Conservation (phyloP, 139 green algal species). For the Chlamydomonas incerta region DNA sequence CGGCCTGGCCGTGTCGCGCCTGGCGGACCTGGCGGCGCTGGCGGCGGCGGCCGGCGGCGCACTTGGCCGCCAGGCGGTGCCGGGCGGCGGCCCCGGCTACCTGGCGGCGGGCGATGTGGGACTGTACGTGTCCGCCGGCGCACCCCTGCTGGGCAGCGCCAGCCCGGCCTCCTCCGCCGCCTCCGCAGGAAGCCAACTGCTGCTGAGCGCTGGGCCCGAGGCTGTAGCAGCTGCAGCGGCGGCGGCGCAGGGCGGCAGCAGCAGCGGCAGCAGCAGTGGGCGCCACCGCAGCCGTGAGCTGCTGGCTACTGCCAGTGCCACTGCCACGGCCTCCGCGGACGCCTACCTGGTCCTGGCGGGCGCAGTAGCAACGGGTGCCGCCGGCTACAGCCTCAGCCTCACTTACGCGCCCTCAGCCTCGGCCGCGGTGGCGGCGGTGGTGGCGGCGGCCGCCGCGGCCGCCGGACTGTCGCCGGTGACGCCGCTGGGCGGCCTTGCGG, state of each 20-base stretch:
- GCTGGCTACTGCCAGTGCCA: background rate
- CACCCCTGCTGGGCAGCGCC: no score
- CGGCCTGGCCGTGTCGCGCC: no score
- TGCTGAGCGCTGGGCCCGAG: background rate
- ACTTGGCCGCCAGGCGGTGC: no score
- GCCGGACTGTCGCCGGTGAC: background rate
- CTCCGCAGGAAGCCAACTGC: background rate
- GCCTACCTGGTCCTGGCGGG: background rate
- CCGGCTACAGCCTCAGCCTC: conserved; percentile 9
- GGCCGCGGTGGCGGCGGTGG: background rate
- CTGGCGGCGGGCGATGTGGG: no score
- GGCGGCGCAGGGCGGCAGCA: background rate
- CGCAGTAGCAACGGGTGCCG: background rate
- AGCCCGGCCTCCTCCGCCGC: no score
- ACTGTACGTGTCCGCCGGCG: no score
- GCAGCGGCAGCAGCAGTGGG: background rate
- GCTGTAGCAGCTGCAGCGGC: background rate
- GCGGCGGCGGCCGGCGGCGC: no score
- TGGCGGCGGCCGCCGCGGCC: background rate
- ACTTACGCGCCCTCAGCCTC: background rate
- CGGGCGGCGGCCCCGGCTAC: no score
- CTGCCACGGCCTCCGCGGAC: background rate
- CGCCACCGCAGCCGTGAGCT: background rate
- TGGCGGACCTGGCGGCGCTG: no score
- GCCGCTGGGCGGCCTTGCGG: background rate